Conservation (phyloP, 1,139 yeast genomes). For the Hemisphaericaspora xylanilytica region DNA sequence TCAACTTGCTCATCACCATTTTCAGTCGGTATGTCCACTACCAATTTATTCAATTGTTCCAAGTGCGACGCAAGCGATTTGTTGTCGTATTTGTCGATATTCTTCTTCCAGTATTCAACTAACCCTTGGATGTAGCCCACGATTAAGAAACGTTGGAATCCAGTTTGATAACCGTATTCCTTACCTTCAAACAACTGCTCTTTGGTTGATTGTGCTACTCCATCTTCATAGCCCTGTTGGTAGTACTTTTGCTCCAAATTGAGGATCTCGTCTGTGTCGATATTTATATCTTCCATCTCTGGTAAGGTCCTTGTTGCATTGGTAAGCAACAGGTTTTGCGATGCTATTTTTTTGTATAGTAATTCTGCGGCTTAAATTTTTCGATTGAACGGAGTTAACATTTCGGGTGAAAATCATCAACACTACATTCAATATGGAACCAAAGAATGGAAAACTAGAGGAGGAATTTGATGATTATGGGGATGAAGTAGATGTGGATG, state of each 20-base stretch:
- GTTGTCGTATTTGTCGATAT: constrained; percentile 18
- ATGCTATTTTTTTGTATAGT: no score
- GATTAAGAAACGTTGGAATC: constrained; percentile 64
- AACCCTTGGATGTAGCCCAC: constrained; percentile 66
- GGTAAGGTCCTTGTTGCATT: no score
- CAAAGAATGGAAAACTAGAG: not conserved
- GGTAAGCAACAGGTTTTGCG: no score
- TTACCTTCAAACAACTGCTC: constrained; percentile 62
- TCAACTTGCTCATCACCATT: constrained; percentile 51
- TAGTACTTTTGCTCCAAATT: constrained; percentile 58
- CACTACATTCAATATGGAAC: constrained; percentile 3
- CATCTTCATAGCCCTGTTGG: constrained; percentile 47
- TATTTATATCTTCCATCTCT: constrained; percentile 16
- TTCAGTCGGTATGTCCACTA: constrained; percentile 25
- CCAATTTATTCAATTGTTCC: constrained; percentile 23
- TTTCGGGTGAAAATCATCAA: no score
- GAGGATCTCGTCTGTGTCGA: constrained; percentile 48
- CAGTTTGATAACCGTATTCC: constrained; percentile 77
- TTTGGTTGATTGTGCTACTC: constrained; percentile 29
- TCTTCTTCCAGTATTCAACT: constrained; percentile 34
- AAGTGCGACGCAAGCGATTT: constrained; percentile 28
- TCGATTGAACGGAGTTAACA: no score
- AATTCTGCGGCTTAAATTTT: no score
- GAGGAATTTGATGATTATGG: constrained; percentile 13
- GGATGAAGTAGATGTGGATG: constrained; percentile 19